Conservation (phyloP, 306 rosid species). For the Acacia acuminata region DNA sequence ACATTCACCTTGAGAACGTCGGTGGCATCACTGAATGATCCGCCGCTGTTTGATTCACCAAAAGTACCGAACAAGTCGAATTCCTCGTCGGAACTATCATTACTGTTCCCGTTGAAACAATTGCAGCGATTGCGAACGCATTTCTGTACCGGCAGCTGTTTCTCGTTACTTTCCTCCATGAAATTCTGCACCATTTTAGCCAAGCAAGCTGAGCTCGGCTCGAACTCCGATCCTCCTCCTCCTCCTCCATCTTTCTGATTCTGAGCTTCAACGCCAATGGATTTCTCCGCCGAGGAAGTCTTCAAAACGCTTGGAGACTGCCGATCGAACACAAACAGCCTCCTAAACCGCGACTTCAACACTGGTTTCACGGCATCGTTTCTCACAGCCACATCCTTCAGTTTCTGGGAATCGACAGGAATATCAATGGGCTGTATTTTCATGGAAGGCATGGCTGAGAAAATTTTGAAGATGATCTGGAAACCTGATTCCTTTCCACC, state of each 20-base stretch:
- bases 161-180: slow-evolving; percentile 80
- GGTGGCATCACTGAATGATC: slow-evolving; percentile 64
- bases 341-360: slow-evolving; percentile 75
- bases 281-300: slow-evolving; percentile 61
- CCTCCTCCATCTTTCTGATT: slow-evolving; percentile 45
- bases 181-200: slow-evolving; percentile 94
- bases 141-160: slow-evolving; percentile 52
- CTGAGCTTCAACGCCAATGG: slow-evolving; percentile 40
- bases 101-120: slow-evolving; percentile 82
- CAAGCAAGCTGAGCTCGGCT: slow-evolving; percentile 82
- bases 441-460: slow-evolving; percentile 73
- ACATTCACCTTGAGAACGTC: slow-evolving; percentile 76
- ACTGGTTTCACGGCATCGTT: slow-evolving; percentile 71
- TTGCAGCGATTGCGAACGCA: slow-evolving; percentile 85
- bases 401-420: slow-evolving; percentile 44
- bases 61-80: slow-evolving; percentile 65
- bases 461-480: not conserved
- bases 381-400: slow-evolving; percentile 52
- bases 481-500: not conserved
- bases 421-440: slow-evolving; percentile 89
- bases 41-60: slow-evolving; percentile 55
- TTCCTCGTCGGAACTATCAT: slow-evolving; percentile 92
- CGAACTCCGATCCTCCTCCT: slow-evolving; percentile 49
- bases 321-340: slow-evolving; percentile 79
- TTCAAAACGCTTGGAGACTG: slow-evolving; percentile 71